These are phyloP conservation scores for Penicillium arizonense DNA, from an alignment of 495 filamentous ascomycete genomes.

Conservation along the genomic window DNA sequence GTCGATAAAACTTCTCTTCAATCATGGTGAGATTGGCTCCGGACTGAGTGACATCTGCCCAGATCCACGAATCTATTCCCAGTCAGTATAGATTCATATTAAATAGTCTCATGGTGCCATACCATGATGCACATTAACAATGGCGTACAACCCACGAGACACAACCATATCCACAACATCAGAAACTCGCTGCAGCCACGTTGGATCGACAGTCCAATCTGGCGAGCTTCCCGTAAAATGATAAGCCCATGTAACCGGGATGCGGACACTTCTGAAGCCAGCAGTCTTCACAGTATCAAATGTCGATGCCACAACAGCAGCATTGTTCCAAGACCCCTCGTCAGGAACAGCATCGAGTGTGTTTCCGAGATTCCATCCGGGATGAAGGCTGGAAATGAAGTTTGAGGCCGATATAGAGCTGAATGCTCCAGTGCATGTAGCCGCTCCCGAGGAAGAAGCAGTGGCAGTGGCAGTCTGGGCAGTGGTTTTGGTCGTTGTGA, in stretches of 20 bases:
- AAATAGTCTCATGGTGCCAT: neutral
- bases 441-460: conserved; percentile 3
- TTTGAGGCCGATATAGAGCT: conserved; percentile 32
- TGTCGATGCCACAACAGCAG: conserved; percentile 42
- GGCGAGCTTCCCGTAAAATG: conserved; percentile 53
- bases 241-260: conserved; percentile 61
- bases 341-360: conserved; percentile 57
- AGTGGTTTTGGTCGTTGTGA: conserved; percentile 9
- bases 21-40: conserved; percentile 50
- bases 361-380: conserved; percentile 50
- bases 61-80: conserved; percentile 50
- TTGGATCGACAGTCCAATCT: conserved; percentile 51
- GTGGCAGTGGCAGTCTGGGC: conserved; percentile 6
- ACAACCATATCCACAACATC: conserved; percentile 58
- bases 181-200: conserved; percentile 60
- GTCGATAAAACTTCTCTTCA: conserved; percentile 54
- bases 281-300: conserved; percentile 52
- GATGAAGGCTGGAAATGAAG: conserved; percentile 34
- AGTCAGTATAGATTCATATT: neutral
- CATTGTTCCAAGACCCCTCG: conserved; percentile 61
- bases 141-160: conserved; percentile 46
- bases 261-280: conserved; percentile 58
- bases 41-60: conserved; percentile 53
- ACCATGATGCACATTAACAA: conserved; percentile 61
- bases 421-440: conserved; percentile 35